Conservation (phyloP, 73 alveolate species). For the Symbiodinium pilosum region DNA sequence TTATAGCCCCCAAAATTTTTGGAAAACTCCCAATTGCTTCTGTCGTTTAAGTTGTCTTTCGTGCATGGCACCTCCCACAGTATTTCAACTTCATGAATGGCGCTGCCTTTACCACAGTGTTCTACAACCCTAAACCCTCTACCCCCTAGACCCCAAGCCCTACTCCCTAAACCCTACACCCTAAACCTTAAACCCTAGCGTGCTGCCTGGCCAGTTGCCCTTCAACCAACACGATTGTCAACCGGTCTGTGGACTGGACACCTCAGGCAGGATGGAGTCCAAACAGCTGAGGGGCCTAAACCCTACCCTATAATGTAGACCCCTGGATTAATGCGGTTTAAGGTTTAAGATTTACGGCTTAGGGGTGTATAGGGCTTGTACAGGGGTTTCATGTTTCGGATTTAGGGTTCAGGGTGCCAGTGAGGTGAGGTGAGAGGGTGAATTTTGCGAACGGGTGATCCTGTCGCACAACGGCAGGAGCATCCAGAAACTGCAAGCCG, state of each 20-base stretch:
- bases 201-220: conserved; percentile 80
- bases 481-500: too few species aligned
- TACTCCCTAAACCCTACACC: not conserved
- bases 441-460: too few species aligned
- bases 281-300: not conserved
- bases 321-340: not conserved
- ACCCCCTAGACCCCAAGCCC: not conserved
- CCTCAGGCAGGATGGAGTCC: conserved; percentile 22
- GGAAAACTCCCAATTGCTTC: too few species aligned
- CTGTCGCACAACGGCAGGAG: too few species aligned
- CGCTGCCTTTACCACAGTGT: not conserved
- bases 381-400: not conserved
- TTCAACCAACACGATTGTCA: conserved; percentile 42
- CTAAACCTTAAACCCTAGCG: not conserved
- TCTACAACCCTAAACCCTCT: not conserved
- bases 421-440: too few species aligned
- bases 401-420: not conserved
- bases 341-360: not conserved
- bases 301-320: not conserved
- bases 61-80: too few species aligned
- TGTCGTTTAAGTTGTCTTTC: too few species aligned
- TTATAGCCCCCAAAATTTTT: too few species aligned
- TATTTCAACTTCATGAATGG: too few species aligned
- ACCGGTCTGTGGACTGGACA: conserved; percentile 63
- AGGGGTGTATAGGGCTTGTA: too few species aligned